Conservation (phyloP, 129 eudicot species). For the Escallonia rubra region DNA sequence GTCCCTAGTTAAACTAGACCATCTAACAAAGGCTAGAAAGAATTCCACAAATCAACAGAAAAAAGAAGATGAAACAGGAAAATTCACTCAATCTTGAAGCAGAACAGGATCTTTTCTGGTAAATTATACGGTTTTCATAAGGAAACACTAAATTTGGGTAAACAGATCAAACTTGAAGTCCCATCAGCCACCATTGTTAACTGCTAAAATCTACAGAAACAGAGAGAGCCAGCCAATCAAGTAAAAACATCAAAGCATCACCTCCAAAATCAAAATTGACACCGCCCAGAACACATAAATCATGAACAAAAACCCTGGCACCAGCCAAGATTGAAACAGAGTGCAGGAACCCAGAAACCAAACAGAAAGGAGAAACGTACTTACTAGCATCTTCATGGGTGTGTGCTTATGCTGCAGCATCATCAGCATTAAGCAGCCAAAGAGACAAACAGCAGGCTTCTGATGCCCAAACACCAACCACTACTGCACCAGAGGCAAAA, state of each 20-base stretch:
- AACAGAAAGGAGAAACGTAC: conserved; percentile 15
- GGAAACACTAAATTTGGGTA: neutral
- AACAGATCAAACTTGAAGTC: neutral
- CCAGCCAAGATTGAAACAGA: neutral
- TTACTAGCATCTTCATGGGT: conserved; percentile 30
- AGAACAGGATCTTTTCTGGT: too few relatives aligned
- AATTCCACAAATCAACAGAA: too few relatives aligned
- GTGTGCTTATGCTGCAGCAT: conserved; percentile 13
- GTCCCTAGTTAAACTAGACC: too few relatives aligned
- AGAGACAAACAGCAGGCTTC: conserved; percentile 9
- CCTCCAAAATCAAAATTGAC: conserved; percentile 2
- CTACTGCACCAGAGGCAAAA: conserved; percentile 5
- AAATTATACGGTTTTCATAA: too few relatives aligned
- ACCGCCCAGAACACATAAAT: neutral
- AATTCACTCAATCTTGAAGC: too few relatives aligned
- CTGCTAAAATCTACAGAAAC: neutral
- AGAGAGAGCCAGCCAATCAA: neutral
- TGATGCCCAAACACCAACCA: conserved; percentile 11
- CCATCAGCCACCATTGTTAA: neutral
- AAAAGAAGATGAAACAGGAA: too few relatives aligned
- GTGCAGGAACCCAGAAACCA: conserved; percentile 4
- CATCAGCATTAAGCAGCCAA: conserved; percentile 10
- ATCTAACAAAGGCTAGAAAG: too few relatives aligned
- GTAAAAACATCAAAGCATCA: neutral
- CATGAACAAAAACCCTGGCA: neutral